Base-by-base conservation (phyloP, 139 green algal species). In the Chlorella ohadii region DNA sequence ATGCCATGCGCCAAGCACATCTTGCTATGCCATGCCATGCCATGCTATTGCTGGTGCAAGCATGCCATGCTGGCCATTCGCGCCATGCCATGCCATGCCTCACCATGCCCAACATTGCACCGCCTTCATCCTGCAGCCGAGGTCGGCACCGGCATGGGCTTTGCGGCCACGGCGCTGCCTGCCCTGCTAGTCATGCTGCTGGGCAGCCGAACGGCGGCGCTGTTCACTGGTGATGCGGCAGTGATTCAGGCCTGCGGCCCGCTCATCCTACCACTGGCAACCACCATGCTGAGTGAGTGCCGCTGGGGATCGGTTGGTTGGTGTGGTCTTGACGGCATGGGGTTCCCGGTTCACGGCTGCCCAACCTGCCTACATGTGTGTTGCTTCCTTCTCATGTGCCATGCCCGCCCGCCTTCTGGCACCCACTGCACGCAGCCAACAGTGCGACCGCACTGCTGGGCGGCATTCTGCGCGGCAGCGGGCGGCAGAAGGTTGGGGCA, bases 401-500 rank as follows among this genome's bases (percentile, higher is more conserved):
- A 22, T 38, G 27, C 39, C 44, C 44, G 1, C 23, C 41, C 34
- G 41, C 7, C 25, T 79, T 31, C 36, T 27, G 7, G 15, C 34
- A 20, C 13, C 34, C 38, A 0, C 6, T 51, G 44, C 4, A 22
- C 56, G 68, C 70, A 85, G 81, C 57, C 31, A 73, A 92, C 70
- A 88, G 87, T 51, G 51, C 77, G 63, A 92, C 86, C 36, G 88
- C 83, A 6, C 81, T 90, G 72, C 86, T 87, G 12, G 51, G 77
- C 23, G 84, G 72, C n/a, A 73, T 92, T 17, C 72, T 92, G 34
- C 86, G 88, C 3, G 89, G 85, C 28, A 63, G 75, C 6, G 88
- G 88, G 23, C 77, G 87, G 70, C 89, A 93, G 76, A 85, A 79
- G 81, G 27, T 78, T 27, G 85, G 86, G 36, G 87, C 86, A 3